These are phyloP conservation scores for Heliamphora pulchella DNA, from an alignment of 179 eudicot genomes.

Conservation along the genomic window DNA sequence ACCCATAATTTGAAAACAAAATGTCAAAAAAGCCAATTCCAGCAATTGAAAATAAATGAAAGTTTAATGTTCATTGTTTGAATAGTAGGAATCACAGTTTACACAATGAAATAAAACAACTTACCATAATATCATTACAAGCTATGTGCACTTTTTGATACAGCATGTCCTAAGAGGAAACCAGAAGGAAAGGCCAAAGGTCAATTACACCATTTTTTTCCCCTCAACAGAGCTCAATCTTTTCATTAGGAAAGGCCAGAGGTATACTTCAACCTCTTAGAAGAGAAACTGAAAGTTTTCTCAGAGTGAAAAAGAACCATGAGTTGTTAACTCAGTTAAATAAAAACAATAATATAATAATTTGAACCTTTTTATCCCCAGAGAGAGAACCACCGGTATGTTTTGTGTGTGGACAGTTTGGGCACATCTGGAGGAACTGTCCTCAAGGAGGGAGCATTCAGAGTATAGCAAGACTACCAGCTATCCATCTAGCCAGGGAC, in stretches of 20 bases:
- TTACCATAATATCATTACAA: background rate
- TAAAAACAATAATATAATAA: background rate
- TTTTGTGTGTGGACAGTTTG: no score
- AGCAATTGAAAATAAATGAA: no score
- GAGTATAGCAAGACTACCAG: no score
- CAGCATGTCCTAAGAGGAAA: background rate
- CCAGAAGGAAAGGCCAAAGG: background rate
- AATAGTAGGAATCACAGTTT: background rate
- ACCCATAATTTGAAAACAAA: background rate
- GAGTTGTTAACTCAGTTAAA: background rate
- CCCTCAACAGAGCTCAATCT: background rate
- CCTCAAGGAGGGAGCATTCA: no score
- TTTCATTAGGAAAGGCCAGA: background rate
- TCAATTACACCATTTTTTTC: background rate
- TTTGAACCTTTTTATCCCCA: background rate
- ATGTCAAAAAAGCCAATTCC: background rate
- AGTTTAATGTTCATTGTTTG: no score
- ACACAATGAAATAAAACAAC: no score
- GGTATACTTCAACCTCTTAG: background rate
- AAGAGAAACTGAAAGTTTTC: background rate
- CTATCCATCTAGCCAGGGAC: no score
- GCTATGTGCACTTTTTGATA: background rate
- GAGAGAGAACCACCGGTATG: no score
- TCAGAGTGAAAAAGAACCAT: background rate
- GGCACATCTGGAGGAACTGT: no score